phyloP scores from a whole-genome alignment of 192 early-diverging fungal genomes.

The Coemansia sp. region DNA sequence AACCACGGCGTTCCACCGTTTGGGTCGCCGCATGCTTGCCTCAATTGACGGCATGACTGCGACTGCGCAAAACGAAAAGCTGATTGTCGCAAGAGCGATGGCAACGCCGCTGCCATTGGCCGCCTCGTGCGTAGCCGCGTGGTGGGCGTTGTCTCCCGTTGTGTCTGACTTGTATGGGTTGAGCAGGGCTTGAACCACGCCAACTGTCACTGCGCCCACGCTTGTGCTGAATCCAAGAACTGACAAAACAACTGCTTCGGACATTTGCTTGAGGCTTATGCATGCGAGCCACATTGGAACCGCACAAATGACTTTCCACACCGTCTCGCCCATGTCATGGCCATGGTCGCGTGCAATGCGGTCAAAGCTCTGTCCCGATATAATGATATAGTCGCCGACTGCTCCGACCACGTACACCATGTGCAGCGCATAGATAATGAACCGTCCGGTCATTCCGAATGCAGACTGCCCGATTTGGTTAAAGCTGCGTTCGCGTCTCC shows the following conservation, averaged over 20 bases:
- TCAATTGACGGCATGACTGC: conserved; percentile 80
- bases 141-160: conserved; percentile 14
- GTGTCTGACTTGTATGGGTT: conserved; percentile 19
- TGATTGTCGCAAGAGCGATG: conserved; percentile 69
- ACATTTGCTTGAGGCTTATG: conserved; percentile 71
- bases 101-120: conserved; percentile 63
- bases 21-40: conserved; percentile 66
- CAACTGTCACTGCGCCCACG: conserved; percentile 64
- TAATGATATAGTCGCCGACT: conserved; percentile 67
- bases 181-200: conserved; percentile 57
- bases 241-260: conserved; percentile 69
- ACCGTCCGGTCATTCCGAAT: conserved; percentile 61
- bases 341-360: conserved; percentile 48
- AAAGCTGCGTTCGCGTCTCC: conserved; percentile 53
- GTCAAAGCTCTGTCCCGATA: conserved; percentile 66
- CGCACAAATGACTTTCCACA: conserved; percentile 66
- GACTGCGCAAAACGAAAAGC: conserved; percentile 76
- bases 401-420: conserved; percentile 64
- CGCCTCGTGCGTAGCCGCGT: conserved; percentile 22
- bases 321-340: conserved; percentile 39
- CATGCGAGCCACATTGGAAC: conserved; percentile 65
- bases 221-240: conserved; percentile 71
- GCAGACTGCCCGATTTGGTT: conserved; percentile 67
- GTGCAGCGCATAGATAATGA: conserved; percentile 63
- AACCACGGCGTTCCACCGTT: conserved; percentile 64